phyloP scores from a whole-genome alignment of 225 moss, liverwort and hornwort species.

The Neckera pumila region DNA sequence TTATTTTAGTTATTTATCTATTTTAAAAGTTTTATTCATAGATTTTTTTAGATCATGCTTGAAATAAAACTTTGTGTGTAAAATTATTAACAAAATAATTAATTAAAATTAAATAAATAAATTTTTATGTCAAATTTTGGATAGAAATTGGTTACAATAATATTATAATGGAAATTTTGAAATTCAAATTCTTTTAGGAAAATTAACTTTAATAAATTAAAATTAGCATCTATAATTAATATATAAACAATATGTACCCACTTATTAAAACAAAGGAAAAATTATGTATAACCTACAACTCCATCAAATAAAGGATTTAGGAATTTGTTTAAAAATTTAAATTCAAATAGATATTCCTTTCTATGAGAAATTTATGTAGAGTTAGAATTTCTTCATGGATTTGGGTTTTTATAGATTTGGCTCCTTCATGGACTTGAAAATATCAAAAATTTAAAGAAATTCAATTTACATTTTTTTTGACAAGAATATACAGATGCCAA shows the following conservation, averaged over 20 bases:
- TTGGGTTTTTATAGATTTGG: not conserved
- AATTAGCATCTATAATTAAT: not conserved
- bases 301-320: not conserved
- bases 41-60: not conserved
- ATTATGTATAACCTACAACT: not conserved
- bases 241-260: not conserved
- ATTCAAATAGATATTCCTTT: accelerated
- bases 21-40: not conserved
- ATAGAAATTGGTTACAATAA: not conserved
- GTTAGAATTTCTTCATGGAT: not conserved
- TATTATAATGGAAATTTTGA: not conserved
- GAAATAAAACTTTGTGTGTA: not conserved
- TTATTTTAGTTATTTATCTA: not conserved
- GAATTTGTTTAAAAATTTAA: not conserved
- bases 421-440: not conserved
- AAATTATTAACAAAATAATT: too few relatives aligned
- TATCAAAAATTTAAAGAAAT: not conserved
- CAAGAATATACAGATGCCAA: not conserved
- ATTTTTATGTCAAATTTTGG: not conserved
- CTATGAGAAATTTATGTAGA: not conserved
- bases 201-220: not conserved
- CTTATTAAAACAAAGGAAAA: not conserved
- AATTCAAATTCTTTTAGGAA: not conserved
- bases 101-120: too few relatives aligned
- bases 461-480: too few relatives aligned